These are phyloP conservation scores for Collybia nuda DNA, from an alignment of 768 basidiomycete genomes.

Conservation along the genomic window DNA sequence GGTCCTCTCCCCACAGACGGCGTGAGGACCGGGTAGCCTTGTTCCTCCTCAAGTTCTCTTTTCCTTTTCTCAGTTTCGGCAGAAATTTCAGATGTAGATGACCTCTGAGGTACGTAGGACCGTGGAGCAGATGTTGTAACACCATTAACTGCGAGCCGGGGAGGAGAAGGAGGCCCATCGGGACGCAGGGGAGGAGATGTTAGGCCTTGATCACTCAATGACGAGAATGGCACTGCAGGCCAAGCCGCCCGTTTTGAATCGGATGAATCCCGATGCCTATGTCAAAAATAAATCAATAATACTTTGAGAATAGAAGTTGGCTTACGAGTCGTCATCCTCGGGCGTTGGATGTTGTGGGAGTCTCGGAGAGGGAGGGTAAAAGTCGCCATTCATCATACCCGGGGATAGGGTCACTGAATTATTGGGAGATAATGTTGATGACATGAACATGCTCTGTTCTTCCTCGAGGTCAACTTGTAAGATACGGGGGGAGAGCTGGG, in stretches of 20 bases:
- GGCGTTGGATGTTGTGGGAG: conserved; percentile 28
- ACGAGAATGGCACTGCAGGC: conserved; percentile 42
- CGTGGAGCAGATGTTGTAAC: conserved; percentile 61
- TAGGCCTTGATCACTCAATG: conserved; percentile 26
- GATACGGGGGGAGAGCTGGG: conserved; percentile 63
- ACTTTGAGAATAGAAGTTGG: conserved; percentile 11
- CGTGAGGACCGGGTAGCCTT: conserved; percentile 43
- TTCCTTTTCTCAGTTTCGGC: conserved; percentile 47
- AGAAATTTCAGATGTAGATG: conserved; percentile 28
- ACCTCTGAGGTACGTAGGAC: conserved; percentile 30
- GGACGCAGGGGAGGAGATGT: conserved; percentile 16
- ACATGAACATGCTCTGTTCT: conserved; percentile 23
- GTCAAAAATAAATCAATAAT: conserved; percentile 4
- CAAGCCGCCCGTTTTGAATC: conserved; percentile 25
- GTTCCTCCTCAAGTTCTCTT: conserved; percentile 52
- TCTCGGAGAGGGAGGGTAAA: conserved; percentile 36
- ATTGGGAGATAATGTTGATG: conserved; percentile 30
- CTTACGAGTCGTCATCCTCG: conserved; percentile 17
- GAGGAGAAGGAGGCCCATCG: conserved; percentile 49
- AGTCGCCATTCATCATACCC: conserved; percentile 21
- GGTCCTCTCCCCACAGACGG: conserved; percentile 16
- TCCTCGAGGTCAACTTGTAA: conserved; percentile 40
- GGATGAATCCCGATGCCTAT: conserved; percentile 10
- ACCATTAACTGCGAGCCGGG: conserved; percentile 67
- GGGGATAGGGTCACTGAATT: conserved; percentile 28